These are phyloP conservation scores for Saccharomycopsis hybrid DNA, from an alignment of 1,139 yeast genomes.

Conservation along the genomic window DNA sequence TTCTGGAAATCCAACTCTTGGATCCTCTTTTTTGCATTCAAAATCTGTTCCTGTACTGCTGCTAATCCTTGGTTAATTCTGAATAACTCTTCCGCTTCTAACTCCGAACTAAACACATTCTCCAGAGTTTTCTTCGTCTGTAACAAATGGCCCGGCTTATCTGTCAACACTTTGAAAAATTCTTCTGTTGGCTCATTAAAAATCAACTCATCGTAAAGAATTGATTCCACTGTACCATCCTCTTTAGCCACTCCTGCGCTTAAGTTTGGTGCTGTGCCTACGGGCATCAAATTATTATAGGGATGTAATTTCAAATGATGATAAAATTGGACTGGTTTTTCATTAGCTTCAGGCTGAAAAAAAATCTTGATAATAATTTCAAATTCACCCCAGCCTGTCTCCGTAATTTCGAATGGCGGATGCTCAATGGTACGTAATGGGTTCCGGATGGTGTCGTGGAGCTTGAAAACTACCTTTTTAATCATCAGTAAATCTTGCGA, in stretches of 20 bases:
- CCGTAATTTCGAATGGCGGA: slow-evolving; percentile 94
- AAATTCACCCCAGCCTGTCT: slow-evolving; percentile 99
- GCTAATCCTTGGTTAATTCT: neutral
- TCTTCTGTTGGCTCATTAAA: slow-evolving; percentile 94
- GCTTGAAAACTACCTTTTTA: slow-evolving; percentile 86
- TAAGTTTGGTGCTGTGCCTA: slow-evolving; percentile 17
- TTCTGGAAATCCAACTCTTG: slow-evolving; percentile 9
- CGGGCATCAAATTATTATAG: slow-evolving; percentile 31
- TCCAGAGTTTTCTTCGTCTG: slow-evolving; percentile 46
- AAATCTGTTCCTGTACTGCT: slow-evolving; percentile 14
- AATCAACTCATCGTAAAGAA: slow-evolving; percentile 83
- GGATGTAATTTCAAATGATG: slow-evolving; percentile 93
- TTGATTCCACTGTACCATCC: slow-evolving; percentile 50
- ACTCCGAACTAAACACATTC: slow-evolving; percentile 18
- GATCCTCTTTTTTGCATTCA: slow-evolving; percentile 12
- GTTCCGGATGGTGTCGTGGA: slow-evolving; percentile 89
- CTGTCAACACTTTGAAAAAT: slow-evolving; percentile 71
- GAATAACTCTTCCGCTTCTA: slow-evolving; percentile 20
- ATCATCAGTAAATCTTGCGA: slow-evolving; percentile 78
- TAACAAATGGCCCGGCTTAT: slow-evolving; percentile 65
- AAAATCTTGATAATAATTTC: slow-evolving; percentile 84
- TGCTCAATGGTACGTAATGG: slow-evolving; percentile 76
- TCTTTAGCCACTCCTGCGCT: slow-evolving; percentile 23
- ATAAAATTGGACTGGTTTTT: slow-evolving; percentile 78
- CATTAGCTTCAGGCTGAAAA: slow-evolving; percentile 80